Base-by-base conservation (phyloP, 257 asterid genomes). In the Nicotiana sylvestris region DNA sequence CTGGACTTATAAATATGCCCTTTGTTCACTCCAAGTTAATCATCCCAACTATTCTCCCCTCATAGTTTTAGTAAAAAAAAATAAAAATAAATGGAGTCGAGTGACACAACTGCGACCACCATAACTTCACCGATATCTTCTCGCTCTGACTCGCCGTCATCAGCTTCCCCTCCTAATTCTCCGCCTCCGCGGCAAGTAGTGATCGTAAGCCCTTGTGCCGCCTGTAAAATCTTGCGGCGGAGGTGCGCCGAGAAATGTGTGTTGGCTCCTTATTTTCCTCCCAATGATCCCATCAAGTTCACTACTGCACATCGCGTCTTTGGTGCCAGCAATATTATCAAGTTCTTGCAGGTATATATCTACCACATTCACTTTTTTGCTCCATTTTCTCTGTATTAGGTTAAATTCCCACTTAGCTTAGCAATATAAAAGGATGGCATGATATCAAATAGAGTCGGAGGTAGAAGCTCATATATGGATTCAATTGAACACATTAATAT, bases 201-300 rank as follows among this genome's bases (percentile, higher is more conserved):
- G 61, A 92, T 85, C n/a, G 81, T 88, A 25, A 95, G 80, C 84
- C 80, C 84, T 5, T 81, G 84, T 16, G 84, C 84, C 11, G 84
- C 84, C 39, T 81, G 84, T 56, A 81, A 81, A 49, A 68, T 81
- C 27, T 69, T 81, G 80, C 70, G 84, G 61, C 56, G 84, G 61
- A 49, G 84, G 35, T 81, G 84, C 55, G 83, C 78, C 2, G 78
- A 66, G 37, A 81, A 81, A 65, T 81, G 83, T 49, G 77, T 81
- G 55, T 58, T 81, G 60, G 84, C 84, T 43, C 84, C 84, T 16
- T 81, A 81, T 56, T 81, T 81, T 53, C 84, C 84, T 68, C 84
- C 84, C 21, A 56, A 21, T 68, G 84, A 81, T 55, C 84, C 84
- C 15, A 32, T 81, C 80, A 81, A 81, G 37, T 81, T 81, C 35